These are phyloP conservation scores for Ceratobasidium sp. DNA, from an alignment of 1,284 basidiomycete species.

Conservation along the genomic window DNA sequence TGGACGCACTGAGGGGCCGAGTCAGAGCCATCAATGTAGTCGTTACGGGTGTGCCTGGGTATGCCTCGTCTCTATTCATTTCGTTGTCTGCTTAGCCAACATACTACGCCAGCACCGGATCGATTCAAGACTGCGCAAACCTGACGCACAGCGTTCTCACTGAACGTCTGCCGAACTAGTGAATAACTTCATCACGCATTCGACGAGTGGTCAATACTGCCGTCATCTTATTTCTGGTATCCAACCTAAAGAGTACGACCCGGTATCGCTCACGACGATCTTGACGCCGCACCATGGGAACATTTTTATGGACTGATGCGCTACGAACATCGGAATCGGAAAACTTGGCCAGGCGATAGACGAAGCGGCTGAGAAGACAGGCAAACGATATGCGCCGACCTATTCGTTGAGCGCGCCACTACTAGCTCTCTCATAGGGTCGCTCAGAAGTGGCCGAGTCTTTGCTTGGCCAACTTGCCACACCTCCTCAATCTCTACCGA, in stretches of 20 bases:
- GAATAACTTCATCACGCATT: conserved; percentile 96
- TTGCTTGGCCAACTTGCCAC: conserved; percentile 60
- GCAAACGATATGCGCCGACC: conserved; percentile 53
- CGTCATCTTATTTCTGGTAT: conserved; percentile 91
- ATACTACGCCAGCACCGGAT: conserved; percentile 80
- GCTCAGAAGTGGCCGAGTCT: conserved; percentile 5
- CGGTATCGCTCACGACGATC: conserved; percentile 89
- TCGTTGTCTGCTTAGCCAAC: background rate
- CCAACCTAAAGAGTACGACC: conserved; percentile 84
- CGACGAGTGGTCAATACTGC: conserved; percentile 97
- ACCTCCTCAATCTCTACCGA: conserved; percentile 85
- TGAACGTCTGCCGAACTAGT: conserved; percentile 74
- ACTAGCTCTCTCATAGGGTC: conserved; percentile 55
- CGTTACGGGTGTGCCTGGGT: conserved; percentile 95
- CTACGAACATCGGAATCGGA: conserved; percentile 89
- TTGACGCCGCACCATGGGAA: conserved; percentile 96
- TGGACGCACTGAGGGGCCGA: conserved; percentile 84
- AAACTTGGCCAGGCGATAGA: conserved; percentile 56
- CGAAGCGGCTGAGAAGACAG: conserved; percentile 47
- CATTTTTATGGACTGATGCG: conserved; percentile 99
- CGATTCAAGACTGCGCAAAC: conserved; percentile 85
- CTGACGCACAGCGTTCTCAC: conserved; percentile 82
- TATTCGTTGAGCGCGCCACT: conserved; percentile 65
- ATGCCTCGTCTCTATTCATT: conserved; percentile 55
- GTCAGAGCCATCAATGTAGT: conserved; percentile 94